Evolutionary conservation across 345 rosid genomes (phyloP).

Genomic region (Brassica cretica): DNA sequence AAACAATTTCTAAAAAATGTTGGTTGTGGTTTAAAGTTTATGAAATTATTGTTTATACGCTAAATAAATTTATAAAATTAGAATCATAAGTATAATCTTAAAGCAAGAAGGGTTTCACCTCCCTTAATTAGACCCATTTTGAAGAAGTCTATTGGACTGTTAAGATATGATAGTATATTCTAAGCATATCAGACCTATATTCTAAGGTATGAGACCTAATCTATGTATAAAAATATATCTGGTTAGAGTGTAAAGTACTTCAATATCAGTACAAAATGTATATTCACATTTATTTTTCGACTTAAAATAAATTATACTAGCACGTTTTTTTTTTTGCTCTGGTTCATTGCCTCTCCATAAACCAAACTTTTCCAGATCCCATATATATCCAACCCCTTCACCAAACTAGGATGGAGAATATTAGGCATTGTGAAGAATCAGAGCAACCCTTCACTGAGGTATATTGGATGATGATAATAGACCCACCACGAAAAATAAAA

Average conservation of each 20-base stretch:
- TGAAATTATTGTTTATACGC: neutral
- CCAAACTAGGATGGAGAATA: neutral
- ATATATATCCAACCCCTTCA: neutral
- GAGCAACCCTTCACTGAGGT: neutral
- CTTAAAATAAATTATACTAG: neutral
- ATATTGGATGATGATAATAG: neutral
- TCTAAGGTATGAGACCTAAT: neutral
- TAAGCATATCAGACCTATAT: neutral
- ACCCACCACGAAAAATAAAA: neutral
- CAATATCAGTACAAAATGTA: neutral
- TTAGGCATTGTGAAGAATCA: neutral
- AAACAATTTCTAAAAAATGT: neutral
- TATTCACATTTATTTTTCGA: neutral
- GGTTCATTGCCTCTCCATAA: neutral
- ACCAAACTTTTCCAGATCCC: neutral
- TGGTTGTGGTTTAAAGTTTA: neutral
- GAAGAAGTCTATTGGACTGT: neutral
- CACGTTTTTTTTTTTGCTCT: neutral
- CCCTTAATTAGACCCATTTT: neutral
- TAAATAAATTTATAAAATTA: neutral
- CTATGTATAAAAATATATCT: neutral
- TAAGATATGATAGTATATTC: neutral
- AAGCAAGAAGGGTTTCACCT: neutral
- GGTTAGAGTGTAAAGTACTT: neutral
- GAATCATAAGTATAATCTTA: neutral